Evolutionary conservation across 257 asterid genomes (phyloP).

Genomic region (Nicotiana otophora): DNA sequence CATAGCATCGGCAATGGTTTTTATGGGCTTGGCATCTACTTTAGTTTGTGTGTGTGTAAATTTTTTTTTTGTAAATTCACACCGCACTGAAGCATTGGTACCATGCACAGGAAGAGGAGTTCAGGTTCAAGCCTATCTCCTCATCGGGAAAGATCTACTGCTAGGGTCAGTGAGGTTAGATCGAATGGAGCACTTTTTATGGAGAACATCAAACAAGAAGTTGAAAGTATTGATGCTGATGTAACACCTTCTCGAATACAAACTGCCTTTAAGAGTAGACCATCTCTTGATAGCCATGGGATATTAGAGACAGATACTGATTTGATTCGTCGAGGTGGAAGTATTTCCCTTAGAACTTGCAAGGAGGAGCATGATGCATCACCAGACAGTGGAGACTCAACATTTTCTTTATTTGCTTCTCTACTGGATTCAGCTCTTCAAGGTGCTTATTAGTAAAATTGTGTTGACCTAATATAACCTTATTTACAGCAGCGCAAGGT

Average conservation of each 20-base stretch:
- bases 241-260: conserved; percentile 36
- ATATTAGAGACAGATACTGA: conserved; percentile 32
- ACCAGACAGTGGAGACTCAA: conserved; percentile 54
- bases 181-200: conserved; percentile 79
- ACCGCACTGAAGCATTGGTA: not conserved
- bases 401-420: conserved; percentile 74
- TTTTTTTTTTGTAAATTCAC: not conserved
- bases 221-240: conserved; percentile 49
- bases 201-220: conserved; percentile 78
- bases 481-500: not conserved
- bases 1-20: not conserved
- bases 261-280: conserved; percentile 49
- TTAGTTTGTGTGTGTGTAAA: not conserved
- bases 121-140: conserved; percentile 64
- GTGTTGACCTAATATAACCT: not conserved
- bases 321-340: conserved; percentile 39
- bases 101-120: conserved; percentile 59
- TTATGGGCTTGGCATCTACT: not conserved
- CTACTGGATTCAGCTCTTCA: conserved; percentile 85
- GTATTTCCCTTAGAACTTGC: conserved; percentile 59
- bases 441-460: conserved; percentile 43
- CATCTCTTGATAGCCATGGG: conserved; percentile 37
- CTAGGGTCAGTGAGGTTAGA: conserved; percentile 50
- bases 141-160: conserved; percentile 51
- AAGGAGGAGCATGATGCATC: conserved; percentile 70